Evolutionary conservation across 495 filamentous ascomycete species (phyloP), one percentile per base, ranked within the genome.

Genomic region (Bacidia gigantensis): DNA sequence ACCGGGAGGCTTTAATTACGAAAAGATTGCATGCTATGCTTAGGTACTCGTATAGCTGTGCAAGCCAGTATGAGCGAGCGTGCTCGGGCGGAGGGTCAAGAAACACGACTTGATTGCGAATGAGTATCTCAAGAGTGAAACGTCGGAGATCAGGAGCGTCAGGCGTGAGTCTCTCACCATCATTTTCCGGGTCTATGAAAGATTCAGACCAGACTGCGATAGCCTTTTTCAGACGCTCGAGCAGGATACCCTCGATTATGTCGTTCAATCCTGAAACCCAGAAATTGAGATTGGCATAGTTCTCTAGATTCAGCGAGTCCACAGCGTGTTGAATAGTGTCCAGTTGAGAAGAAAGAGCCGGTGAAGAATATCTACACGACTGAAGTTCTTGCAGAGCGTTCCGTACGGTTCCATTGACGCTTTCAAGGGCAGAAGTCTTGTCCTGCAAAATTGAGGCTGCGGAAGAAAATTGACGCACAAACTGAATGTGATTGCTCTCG

Each of bases 31-130:
- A 96, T 53, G 93, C 83, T 52, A 92, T 77, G 25, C 84, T 89
- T 35, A 99, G 76, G 89, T 92, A 97, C 23, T 84, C 77, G 57
- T 96, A 89, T 49, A 99, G 76, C 58, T 97, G 89, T 5, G 76
- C 77, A 57, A 95, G 84, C 93, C 93, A 99, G 64, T 83, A 92
- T 11, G 90, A 89, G 50, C 89, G 78, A 26, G 92, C 89, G 65
- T 78, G 93, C 62, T 95, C 88, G 17, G 95, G 70, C 12, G 92
- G 92, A 1, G 92, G 92, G 44, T 95, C 89, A 23, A 99, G 76
- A 58, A 89, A 93, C 47, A 99, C 92, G 59, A 94, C 79, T 65
- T 97, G 93, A 57, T 97, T 96, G 25, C 84, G 84, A 81, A 97
- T 97, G 3, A 86, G 86, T 25, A 99, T 82, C 62, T 97, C 92